Evolutionary conservation across 1,284 basidiomycete species (phyloP).

Genomic region (Apiotrichum veenhuisii): DNA sequence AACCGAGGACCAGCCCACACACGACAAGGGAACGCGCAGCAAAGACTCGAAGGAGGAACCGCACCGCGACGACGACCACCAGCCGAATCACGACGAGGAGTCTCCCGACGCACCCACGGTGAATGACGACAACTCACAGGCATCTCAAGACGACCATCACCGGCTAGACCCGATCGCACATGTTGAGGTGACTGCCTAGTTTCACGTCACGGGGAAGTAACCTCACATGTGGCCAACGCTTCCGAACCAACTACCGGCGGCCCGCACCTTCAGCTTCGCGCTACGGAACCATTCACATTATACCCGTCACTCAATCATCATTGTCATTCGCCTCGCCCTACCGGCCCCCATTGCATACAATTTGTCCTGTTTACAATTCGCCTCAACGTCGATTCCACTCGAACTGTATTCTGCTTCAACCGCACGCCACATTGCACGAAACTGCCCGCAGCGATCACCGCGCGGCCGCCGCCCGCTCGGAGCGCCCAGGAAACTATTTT

Average conservation of each 20-base stretch:
- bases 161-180: background rate
- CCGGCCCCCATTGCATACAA: background rate
- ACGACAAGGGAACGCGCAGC: background rate
- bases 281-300: background rate
- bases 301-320: background rate
- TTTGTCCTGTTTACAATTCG: background rate
- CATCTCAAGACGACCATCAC: background rate
- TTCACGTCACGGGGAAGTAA: background rate
- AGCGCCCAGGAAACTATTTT: background rate
- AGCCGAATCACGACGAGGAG: background rate
- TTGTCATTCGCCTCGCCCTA: background rate
- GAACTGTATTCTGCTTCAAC: background rate
- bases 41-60: background rate
- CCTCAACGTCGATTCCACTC: background rate
- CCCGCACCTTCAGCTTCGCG: too few species aligned
- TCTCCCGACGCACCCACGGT: conserved; percentile 2
- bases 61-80: background rate
- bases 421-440: background rate
- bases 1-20: background rate
- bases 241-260: too few species aligned
- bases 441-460: background rate
- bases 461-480: background rate
- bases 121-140: conserved; percentile 1
- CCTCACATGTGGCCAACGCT: background rate
- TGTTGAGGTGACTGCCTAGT: conserved; percentile 1